Evolutionary conservation across 2,329 filamentous ascomycete species (phyloP).

Genomic region (Setomelanomma holmii): DNA sequence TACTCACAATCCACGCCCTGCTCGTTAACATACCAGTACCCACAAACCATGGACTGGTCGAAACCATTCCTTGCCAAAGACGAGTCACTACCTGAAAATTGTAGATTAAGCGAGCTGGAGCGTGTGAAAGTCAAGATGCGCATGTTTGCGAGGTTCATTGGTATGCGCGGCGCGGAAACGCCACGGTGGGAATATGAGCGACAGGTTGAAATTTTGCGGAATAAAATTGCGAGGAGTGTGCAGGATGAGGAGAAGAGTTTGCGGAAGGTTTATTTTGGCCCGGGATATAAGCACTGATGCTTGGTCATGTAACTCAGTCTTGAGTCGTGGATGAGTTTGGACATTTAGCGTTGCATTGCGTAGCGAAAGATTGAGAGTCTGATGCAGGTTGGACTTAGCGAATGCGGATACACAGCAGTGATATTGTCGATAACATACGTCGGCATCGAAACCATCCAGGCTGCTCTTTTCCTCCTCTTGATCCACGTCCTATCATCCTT

Average conservation of each 20-base stretch:
- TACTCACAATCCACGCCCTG: slow-evolving; percentile 73
- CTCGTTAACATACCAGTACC: slow-evolving; percentile 62
- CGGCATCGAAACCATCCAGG: no score
- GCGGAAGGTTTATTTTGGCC: slow-evolving; percentile 18
- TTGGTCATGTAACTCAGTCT: no score
- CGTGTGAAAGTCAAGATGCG: slow-evolving; percentile 65
- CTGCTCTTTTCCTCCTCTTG: no score
- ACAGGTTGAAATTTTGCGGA: slow-evolving; percentile 44
- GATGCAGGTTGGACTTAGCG: no score
- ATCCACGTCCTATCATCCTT: no score
- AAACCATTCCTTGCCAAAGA: slow-evolving; percentile 47
- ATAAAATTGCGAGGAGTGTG: slow-evolving; percentile 34
- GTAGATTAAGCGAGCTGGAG: slow-evolving; percentile 46
- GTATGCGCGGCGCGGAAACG: slow-evolving; percentile 68
- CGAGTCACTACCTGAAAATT: slow-evolving; percentile 20
- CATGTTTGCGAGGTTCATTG: slow-evolving; percentile 77
- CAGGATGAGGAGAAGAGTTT: slow-evolving; percentile 21
- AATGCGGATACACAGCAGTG: no score
- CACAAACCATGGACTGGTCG: slow-evolving; percentile 71
- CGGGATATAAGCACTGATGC: background rate
- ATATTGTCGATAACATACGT: no score
- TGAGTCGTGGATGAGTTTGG: background rate
- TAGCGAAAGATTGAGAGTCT: no score
- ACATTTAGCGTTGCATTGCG: background rate
- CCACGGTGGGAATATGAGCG: slow-evolving; percentile 56